Evolutionary conservation across 1,139 yeast genomes (phyloP), one percentile per base, ranked within the genome.

Genomic region (Zygotorulaspora mrakii): DNA sequence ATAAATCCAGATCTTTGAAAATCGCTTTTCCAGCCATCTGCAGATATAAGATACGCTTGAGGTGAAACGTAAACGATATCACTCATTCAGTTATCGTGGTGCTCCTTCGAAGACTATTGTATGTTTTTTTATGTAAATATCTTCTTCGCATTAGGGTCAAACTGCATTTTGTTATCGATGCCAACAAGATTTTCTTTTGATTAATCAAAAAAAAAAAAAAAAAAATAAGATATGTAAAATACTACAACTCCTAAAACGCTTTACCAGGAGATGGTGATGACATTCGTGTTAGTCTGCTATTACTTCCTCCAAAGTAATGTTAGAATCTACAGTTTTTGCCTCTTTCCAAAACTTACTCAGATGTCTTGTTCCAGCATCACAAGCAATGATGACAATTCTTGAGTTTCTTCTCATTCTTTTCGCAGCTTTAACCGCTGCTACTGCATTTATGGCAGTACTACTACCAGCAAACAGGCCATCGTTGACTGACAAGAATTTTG

Each of bases 401-500:
- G 82, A 77, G 1, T 91, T 94, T 0, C 82, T 81, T 1, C 71
- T 69, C 27, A 69, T 51, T 31, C 67, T 63, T 45, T 71, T 66
- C 0, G 96, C 95, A 4, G 76, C 64, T 49, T 77, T 70, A 5
- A 79, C 76, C 0, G 95, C 95, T 1, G 95, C 96, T 1, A 86
- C 96, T 37, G 96, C 89, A 58, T 89, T 88, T 21, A 91, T 81
- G 0, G 96, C 95, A 8, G 94, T 82, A 28, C 95, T 85, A 25
- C 94, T 81, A 4, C 98, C 98, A 62, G 89, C 74, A 61, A 91
- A 91, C 20, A 86, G 65, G 0, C 98, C 98, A 59, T 91, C 98
- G 44, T 84, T 71, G 2, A 80, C 76, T 46, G 88, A 83, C 24
- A 91, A 64, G 55, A 65, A 84, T 59, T 82, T 80, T 10, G 97